These are phyloP conservation scores for Coprinopsis strossmayeri DNA, from an alignment of 768 basidiomycete genomes.

Conservation along the genomic window DNA sequence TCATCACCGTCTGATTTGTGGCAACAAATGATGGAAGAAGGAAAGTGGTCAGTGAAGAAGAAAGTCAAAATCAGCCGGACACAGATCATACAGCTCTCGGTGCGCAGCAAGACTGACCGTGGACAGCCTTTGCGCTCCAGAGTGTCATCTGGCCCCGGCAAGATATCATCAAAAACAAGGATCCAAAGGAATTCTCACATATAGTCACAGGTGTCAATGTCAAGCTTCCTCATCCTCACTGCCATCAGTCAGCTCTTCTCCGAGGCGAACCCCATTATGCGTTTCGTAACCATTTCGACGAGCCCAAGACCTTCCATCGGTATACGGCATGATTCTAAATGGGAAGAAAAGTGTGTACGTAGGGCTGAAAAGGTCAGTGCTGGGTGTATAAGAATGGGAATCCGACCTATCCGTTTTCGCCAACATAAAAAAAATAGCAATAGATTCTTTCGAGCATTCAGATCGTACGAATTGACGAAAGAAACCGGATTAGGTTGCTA, in stretches of 20 bases:
- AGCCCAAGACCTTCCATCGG: conserved; percentile 80
- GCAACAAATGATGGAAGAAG: too few species aligned
- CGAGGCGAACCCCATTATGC: conserved; percentile 57
- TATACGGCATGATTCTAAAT: conserved; percentile 69
- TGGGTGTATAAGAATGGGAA: not conserved
- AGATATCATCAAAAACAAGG: conserved; percentile 45
- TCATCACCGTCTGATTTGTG: too few species aligned
- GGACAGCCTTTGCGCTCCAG: too few species aligned
- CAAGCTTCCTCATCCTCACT: conserved; percentile 44
- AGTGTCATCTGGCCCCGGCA: conserved; percentile 91
- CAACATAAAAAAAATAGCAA: conserved; percentile 84
- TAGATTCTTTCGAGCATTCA: conserved; percentile 74
- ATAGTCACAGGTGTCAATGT: not conserved
- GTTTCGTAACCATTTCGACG: conserved; percentile 56
- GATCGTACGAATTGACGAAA: conserved; percentile 89
- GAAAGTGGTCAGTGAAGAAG: conserved; percentile 2
- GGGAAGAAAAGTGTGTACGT: conserved; percentile 78
- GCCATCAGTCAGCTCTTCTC: conserved; percentile 89
- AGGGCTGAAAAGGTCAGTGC: conserved; percentile 44
- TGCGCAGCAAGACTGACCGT: conserved; percentile 17
- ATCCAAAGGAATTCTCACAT: conserved; percentile 14
- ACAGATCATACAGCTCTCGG: conserved; percentile 53
- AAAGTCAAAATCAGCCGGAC: conserved; percentile 40
- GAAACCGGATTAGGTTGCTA: conserved; percentile 31
- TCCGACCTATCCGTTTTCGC: conserved; percentile 66